Conservation (phyloP, 192 early-diverging fungal genomes). For the Coemansia sp. region DNA sequence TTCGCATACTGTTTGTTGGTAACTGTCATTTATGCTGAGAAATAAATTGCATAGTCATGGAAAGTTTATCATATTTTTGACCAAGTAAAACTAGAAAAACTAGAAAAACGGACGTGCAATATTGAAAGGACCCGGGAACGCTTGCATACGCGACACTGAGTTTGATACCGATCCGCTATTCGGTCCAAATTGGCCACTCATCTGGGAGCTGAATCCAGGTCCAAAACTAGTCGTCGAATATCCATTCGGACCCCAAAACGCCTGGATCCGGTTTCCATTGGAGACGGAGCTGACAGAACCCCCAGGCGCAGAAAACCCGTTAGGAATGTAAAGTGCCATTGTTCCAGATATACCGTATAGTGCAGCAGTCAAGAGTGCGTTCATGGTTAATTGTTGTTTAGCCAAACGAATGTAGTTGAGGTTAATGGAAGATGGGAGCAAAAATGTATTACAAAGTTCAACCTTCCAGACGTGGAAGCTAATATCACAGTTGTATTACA, state of each 20-base stretch:
- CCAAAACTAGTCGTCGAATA: constrained; percentile 40
- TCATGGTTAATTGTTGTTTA: background rate
- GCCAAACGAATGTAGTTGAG: background rate
- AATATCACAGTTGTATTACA: constrained; percentile 2
- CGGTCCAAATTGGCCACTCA: constrained; percentile 38
- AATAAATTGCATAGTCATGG: background rate
- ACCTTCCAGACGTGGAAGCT: background rate
- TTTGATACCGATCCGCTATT: constrained; percentile 41
- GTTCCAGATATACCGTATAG: background rate
- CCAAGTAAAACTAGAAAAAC: background rate
- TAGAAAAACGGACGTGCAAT: background rate
- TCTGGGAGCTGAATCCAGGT: constrained; percentile 45
- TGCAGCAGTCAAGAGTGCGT: background rate
- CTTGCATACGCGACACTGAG: constrained; percentile 37
- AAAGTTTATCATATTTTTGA: background rate
- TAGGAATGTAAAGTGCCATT: constrained; percentile 14
- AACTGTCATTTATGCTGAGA: background rate
- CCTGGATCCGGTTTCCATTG: constrained; percentile 36
- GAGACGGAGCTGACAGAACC: constrained; percentile 29
- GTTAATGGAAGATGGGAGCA: background rate
- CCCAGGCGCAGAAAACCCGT: constrained; percentile 9
- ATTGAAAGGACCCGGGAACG: constrained; percentile 13
- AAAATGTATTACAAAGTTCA: background rate
- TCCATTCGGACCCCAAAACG: constrained; percentile 42
- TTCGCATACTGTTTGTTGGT: background rate